Percentiles rank a stretch among this genome's conserved stretches.
Conservation (phyloP, 106 monocot species). For the Allium cepa region DNA sequence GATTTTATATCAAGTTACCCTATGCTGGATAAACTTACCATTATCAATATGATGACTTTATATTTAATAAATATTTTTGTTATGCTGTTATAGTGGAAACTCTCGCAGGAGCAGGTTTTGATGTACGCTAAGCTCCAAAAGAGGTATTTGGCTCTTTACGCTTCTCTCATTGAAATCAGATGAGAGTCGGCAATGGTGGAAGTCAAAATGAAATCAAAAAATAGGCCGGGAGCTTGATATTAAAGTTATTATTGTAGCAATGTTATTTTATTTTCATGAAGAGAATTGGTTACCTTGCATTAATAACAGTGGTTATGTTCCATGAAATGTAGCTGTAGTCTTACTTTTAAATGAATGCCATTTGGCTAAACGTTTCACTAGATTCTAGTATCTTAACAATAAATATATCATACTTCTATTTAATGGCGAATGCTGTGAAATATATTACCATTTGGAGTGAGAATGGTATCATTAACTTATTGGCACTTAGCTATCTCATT, state of each 20-base stretch:
- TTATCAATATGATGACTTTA: too few species aligned
- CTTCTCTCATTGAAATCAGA: conserved; percentile 78
- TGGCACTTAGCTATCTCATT: not conserved
- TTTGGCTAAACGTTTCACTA: too few species aligned
- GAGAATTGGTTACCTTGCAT: too few species aligned
- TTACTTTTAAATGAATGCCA: too few species aligned
- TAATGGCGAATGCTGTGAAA: not conserved
- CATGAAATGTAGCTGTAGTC: too few species aligned
- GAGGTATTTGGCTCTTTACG: conserved; percentile 85
- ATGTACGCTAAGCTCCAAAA: conserved; percentile 75
- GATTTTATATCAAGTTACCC: not conserved
- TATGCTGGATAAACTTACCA: not conserved
- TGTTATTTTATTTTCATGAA: too few species aligned
- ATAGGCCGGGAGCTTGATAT: conserved; percentile 90
- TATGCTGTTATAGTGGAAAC: conserved; percentile 59
- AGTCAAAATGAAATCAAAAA: conserved; percentile 76
- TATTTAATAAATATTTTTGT: not conserved
- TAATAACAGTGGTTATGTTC: too few species aligned
- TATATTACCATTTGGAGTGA: not conserved
- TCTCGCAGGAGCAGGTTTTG: conserved; percentile 93
- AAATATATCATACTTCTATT: not conserved
- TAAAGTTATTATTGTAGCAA: conserved; percentile 54
- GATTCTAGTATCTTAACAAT: not conserved
- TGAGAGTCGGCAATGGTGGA: conserved; percentile 39
- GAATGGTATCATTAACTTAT: not conserved